Percentiles rank a stretch among this genome's conserved stretches.
These are phyloP conservation scores for Dryadomyces quercivorus DNA, from an alignment of 2,329 filamentous ascomycete species.

Conservation along the genomic window DNA sequence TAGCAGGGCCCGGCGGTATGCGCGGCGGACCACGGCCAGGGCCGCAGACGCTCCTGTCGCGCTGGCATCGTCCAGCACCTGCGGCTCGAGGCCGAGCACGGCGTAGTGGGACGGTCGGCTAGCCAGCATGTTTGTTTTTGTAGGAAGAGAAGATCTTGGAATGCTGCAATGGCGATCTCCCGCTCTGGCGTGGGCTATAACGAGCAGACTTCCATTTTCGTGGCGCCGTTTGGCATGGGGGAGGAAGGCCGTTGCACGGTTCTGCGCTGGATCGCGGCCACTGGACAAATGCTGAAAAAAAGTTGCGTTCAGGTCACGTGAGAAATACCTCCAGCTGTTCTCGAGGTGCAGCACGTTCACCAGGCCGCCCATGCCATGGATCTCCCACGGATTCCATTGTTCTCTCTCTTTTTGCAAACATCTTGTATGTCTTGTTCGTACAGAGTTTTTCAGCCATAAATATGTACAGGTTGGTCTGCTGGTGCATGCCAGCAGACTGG, in stretches of 20 bases:
- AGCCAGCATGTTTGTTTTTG: too few species aligned
- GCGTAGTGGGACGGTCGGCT: constrained; percentile 1
- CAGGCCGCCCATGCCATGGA: too few species aligned
- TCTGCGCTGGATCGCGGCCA: too few species aligned
- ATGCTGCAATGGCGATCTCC: neutral
- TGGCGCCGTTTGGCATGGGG: neutral
- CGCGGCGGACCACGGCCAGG: constrained; percentile 42
- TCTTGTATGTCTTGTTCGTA: neutral
- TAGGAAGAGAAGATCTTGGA: neutral
- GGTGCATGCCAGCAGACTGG: neutral
- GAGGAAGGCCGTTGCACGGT: neutral
- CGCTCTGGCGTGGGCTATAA: neutral
- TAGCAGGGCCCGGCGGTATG: constrained; percentile 53
- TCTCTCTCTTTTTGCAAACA: too few species aligned
- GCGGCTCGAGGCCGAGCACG: constrained; percentile 5
- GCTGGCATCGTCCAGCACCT: neutral
- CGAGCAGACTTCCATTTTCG: neutral
- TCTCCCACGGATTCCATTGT: too few species aligned
- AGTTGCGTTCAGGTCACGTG: neutral
- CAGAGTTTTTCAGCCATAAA: neutral
- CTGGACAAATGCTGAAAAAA: neutral
- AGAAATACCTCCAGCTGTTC: too few species aligned
- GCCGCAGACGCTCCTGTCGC: constrained; percentile 15
- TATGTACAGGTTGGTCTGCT: neutral
- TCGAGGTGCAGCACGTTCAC: too few species aligned